These are phyloP conservation scores for Bacterosira constricta DNA, from an alignment of 108 stramenopile genomes.

Conservation along the genomic window DNA sequence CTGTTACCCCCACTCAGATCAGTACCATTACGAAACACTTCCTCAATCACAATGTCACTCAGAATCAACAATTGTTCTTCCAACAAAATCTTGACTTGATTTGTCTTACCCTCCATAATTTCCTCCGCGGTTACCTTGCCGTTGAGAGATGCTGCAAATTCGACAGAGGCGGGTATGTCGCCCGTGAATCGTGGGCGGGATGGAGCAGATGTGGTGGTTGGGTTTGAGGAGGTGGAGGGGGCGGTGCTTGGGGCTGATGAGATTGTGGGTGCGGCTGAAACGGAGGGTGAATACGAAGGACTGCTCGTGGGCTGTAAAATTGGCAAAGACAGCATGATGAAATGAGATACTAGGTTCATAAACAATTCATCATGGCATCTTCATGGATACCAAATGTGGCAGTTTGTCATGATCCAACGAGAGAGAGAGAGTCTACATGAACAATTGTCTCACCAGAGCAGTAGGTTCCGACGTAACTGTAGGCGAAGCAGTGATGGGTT, in stretches of 20 bases:
- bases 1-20: too few species aligned
- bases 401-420: too few species aligned
- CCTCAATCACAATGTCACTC: conserved; percentile 24
- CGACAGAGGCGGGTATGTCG: conserved; percentile 11
- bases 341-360: too few species aligned
- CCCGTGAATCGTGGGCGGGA: conserved; percentile 10
- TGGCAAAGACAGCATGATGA: too few species aligned
- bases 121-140: conserved; percentile 20
- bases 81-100: conserved; percentile 29
- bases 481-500: too few species aligned
- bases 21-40: conserved; percentile 8
- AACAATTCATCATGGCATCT: too few species aligned
- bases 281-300: conserved; percentile 3
- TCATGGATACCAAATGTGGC: too few species aligned
- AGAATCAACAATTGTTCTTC: conserved; percentile 24
- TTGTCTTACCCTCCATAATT: conserved; percentile 21
- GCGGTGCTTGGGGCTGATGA: conserved; percentile 6
- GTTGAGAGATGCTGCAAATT: conserved; percentile 15
- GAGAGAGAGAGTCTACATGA: too few species aligned
- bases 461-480: too few species aligned
- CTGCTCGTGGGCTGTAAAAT: too few species aligned
- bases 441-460: too few species aligned
- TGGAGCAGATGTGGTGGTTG: too few species aligned
- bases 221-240: background rate
- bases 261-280: background rate